Conservation (phyloP, 352 stramenopile genomes). For the Globisporangium solare region DNA sequence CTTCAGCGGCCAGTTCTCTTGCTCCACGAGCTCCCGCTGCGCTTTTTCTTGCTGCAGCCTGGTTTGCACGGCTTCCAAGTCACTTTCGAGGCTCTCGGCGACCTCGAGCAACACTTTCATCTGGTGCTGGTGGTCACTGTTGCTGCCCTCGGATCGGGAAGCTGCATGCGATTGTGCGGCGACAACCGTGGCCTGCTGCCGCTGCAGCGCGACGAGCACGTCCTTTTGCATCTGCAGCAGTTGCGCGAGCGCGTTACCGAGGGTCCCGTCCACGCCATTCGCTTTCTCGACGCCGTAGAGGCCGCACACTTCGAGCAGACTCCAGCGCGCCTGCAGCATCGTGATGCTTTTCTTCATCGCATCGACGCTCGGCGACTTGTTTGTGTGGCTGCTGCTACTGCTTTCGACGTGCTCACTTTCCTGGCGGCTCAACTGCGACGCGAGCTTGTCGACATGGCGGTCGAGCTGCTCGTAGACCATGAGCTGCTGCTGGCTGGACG, state of each 20-base stretch:
- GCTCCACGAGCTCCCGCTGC: conserved; percentile 36
- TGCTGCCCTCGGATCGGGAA: background rate
- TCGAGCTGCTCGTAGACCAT: conserved; percentile 46
- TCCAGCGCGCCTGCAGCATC: conserved; percentile 46
- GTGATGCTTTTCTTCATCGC: conserved; percentile 6
- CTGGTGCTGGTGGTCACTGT: conserved; percentile 20
- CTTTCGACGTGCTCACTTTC: conserved; percentile 13
- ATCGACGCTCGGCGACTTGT: background rate
- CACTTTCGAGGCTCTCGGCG: conserved; percentile 52
- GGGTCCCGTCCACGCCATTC: conserved; percentile 19
- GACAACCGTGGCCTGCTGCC: conserved; percentile 13
- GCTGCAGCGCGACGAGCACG: conserved; percentile 39
- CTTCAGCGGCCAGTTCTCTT: conserved; percentile 42
- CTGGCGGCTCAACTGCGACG: conserved; percentile 34
- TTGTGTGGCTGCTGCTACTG: background rate
- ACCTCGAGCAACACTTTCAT: conserved; percentile 64
- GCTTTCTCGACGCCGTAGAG: conserved; percentile 43
- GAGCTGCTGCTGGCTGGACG: conserved; percentile 14
- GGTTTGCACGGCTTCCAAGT: conserved; percentile 42
- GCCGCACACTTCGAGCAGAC: conserved; percentile 44
- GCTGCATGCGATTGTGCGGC: conserved; percentile 1
- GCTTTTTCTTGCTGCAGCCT: conserved; percentile 45
- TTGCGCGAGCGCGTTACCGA: conserved; percentile 33
- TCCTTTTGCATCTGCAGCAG: conserved; percentile 45
- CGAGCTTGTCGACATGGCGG: conserved; percentile 44